Evolutionary conservation across 2,329 filamentous ascomycete genomes (phyloP).

Genomic region (Amylocarpus encephaloides): DNA sequence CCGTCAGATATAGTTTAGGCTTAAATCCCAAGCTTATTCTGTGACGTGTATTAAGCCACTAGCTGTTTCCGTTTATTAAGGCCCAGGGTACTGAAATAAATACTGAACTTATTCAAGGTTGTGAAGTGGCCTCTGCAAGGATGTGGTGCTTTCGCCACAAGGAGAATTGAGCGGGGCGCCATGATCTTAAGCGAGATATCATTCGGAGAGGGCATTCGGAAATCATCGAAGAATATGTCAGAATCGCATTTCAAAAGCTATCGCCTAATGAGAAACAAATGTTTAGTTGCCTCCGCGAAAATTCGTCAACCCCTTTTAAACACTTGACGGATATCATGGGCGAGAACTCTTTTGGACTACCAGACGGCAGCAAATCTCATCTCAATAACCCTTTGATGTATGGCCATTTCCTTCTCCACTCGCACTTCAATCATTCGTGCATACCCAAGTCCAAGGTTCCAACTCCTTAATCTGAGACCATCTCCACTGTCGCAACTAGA

Average conservation of each 20-base stretch:
- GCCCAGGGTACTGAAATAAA: no score
- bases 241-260: not conserved
- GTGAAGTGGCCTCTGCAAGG: not conserved
- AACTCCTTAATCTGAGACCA: not conserved
- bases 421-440: constrained; percentile 8
- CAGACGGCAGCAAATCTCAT: not conserved
- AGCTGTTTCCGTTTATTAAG: no score
- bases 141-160: not conserved
- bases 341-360: not conserved
- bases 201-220: not conserved
- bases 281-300: not conserved
- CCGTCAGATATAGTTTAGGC: no score
- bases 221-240: not conserved
- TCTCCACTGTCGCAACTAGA: constrained; percentile 1
- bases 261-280: not conserved
- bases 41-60: no score
- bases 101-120: no score
- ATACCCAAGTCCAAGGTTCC: not conserved
- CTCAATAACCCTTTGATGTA: not conserved
- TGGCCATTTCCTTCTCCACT: constrained; percentile 4
- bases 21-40: no score
- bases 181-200: not conserved
- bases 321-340: not conserved
- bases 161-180: not conserved
- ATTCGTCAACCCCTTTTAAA: not conserved